Evolutionary conservation across 148 eudicot species (phyloP), one percentile per base, ranked within the genome.

Genomic region (Amaranthus palmeri): DNA sequence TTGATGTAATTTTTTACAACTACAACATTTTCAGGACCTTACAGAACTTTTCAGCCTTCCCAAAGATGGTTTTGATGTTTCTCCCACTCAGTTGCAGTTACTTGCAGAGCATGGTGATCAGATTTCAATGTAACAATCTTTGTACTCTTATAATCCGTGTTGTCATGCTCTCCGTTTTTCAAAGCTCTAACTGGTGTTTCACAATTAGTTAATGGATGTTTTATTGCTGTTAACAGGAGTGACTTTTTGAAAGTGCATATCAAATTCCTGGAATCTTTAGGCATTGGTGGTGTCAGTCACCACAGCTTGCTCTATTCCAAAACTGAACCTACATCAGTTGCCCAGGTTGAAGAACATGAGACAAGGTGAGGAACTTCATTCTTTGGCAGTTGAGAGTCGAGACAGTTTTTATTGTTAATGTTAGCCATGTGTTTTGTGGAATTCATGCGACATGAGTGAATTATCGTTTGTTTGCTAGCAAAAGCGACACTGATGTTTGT

Each of bases 261-360:
- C 53, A 80, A 88, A 79, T 90, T 96, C 73, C 78, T 96, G 71
- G 92, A 90, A 71, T 83, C 90, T 53, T 83, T 87, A 52, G 97
- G 89, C 70, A 96, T 96, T 25, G 99, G 93, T 64, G 97, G 99
- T 61, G 96, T 96, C 60, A 92, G 99, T 81, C 82, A 90, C 69
- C 99, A 96, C 70, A 92, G 99, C 72, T 82, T 96, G 85, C 95
- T 96, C 40, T 96, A 90, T 79, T 92, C 99, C 50, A 92, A 92
- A 85, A 80, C 96, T n/a, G 97, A 86, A 47, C 92, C 97, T 43
- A 78, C 82, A 47, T 83, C 90, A 61, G 73, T 9, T 65, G 72
- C 58, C 36, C 36, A 25, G 50, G 71, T 68, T 44, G 91, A 91
- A 57, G 92, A 89, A 72, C 92, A 87, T 48, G 68, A 62, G 43